Evolutionary conservation across 2,329 filamentous ascomycete genomes (phyloP), one percentile per base, ranked within the genome.

Genomic region (Sclerotiophoma versabilis): DNA sequence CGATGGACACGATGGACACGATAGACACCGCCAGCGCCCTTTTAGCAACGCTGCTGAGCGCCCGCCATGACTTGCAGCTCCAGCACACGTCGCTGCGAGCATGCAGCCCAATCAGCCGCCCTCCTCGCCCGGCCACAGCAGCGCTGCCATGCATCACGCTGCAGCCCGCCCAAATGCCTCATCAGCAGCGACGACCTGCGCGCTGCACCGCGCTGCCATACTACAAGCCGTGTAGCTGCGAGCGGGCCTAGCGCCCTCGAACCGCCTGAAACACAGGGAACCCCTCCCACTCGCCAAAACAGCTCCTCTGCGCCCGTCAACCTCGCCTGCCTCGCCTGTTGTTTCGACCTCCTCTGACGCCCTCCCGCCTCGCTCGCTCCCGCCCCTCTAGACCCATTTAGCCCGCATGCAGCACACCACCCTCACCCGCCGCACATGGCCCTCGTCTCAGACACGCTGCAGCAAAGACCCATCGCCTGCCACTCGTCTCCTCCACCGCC

Each of bases 131-230:
- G 48, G 37, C 32, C 48, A 44, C 48, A 27, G 48, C 39, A 44
- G 23, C 41, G 26, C 34, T 41, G 36, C 37, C 32, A 51, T 45
- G 50, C 55, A 51, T 46, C 42, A 38, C 46, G 33, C 50, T 59
- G 54, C 63, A 59, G 49, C 41, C 49, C 52, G 39, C 54, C 55
- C 64, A 59, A 60, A 60, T 49, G 42, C 59, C 61, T 67, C 63
- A 61, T 56, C 59, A 46, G 29, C 27, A n/a, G n/a, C n/a, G n/a
- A n/a, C n/a, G n/a, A n/a, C n/a, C n/a, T n/a, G n/a, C n/a, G n/a
- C n/a, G n/a, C n/a, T n/a, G n/a, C n/a, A n/a, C n/a, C n/a, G n/a
- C n/a, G n/a, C n/a, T n/a, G n/a, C n/a, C n/a, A n/a, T n/a, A n/a
- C n/a, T n/a, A n/a, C n/a, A n/a, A n/a, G n/a, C n/a, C n/a, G n/a